Percentiles rank a stretch among this genome's conserved stretches.
These are phyloP conservation scores for Leccinum variicolor DNA, from an alignment of 768 basidiomycete species.

Conservation along the genomic window DNA sequence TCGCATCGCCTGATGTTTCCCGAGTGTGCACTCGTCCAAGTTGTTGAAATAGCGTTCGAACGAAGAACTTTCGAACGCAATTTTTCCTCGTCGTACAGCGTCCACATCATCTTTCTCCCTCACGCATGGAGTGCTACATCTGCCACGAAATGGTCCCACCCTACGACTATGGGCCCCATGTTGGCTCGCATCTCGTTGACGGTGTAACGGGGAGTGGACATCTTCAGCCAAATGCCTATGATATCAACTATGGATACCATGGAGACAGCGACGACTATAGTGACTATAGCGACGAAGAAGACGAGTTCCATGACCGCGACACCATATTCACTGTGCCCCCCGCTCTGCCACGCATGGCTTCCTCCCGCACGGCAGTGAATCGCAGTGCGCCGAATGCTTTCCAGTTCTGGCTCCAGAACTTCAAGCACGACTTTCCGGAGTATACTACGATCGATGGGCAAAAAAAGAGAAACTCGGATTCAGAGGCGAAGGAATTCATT, in stretches of 20 bases:
- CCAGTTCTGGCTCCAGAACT: constrained; percentile 8
- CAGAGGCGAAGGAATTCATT: neutral
- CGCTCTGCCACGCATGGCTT: neutral
- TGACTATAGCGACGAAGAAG: neutral
- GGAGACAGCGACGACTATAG: neutral
- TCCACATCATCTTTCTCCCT: neutral
- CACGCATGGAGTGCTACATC: constrained; percentile 16
- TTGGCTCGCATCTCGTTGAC: constrained; percentile 3
- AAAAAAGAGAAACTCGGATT: neutral
- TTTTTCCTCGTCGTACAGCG: neutral
- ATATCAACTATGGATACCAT: neutral
- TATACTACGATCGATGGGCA: constrained; percentile 24
- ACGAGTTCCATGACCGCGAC: neutral
- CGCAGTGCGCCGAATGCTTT: constrained; percentile 10
- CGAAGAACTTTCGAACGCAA: neutral
- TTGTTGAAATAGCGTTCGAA: neutral
- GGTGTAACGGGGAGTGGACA: neutral
- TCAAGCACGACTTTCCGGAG: neutral
- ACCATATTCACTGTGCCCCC: neutral
- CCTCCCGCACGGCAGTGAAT: neutral
- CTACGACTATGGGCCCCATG: constrained; percentile 13
- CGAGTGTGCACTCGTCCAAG: neutral
- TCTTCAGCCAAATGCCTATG: neutral
- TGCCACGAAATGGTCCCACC: constrained; percentile 11
- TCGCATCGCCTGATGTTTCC: neutral